These are phyloP conservation scores for Neoarthrinium moseri DNA, from an alignment of 2,329 filamentous ascomycete species.

Conservation along the genomic window DNA sequence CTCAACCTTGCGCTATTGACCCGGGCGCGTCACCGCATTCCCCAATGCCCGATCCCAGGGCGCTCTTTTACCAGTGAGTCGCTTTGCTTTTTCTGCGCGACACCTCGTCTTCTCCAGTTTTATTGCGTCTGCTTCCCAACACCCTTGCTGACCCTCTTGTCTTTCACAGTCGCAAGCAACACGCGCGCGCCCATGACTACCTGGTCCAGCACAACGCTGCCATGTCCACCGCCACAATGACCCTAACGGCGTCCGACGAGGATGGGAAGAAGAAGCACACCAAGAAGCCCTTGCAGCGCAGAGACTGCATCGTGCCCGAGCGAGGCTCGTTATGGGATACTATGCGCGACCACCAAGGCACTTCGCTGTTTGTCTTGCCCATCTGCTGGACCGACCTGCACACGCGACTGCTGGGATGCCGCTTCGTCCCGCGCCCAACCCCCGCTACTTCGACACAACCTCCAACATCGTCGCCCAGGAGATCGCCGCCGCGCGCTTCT, in stretches of 20 bases:
- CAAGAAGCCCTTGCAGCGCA: conserved; percentile 22
- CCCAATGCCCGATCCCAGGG: not conserved
- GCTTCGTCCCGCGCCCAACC: conserved; percentile 43
- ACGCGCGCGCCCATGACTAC: not conserved
- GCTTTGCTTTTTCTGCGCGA: no score
- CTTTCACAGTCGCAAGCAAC: not conserved
- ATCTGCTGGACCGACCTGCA: conserved; percentile 57
- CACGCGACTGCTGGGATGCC: conserved; percentile 42
- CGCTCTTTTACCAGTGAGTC: conserved; percentile 1
- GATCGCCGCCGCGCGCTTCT: conserved; percentile 37
- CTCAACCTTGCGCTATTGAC: not conserved
- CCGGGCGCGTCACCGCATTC: conserved; percentile 7
- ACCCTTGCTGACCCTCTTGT: not conserved
- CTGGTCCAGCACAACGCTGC: not conserved
- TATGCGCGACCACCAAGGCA: conserved; percentile 46
- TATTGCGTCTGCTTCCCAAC: not conserved
- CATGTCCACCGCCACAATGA: conserved; percentile 9
- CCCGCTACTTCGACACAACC: conserved; percentile 41
- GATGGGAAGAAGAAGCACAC: conserved; percentile 17
- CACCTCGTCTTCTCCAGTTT: not conserved
- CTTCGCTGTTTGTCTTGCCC: conserved; percentile 49
- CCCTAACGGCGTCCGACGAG: conserved; percentile 2
- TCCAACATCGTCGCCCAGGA: conserved; percentile 31
- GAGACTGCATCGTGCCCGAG: conserved; percentile 37
- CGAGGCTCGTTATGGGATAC: conserved; percentile 52